Percentiles rank a stretch among this genome's conserved stretches.
These are phyloP conservation scores for Aspergillus campestris DNA, from an alignment of 495 filamentous ascomycete species.

Conservation along the genomic window DNA sequence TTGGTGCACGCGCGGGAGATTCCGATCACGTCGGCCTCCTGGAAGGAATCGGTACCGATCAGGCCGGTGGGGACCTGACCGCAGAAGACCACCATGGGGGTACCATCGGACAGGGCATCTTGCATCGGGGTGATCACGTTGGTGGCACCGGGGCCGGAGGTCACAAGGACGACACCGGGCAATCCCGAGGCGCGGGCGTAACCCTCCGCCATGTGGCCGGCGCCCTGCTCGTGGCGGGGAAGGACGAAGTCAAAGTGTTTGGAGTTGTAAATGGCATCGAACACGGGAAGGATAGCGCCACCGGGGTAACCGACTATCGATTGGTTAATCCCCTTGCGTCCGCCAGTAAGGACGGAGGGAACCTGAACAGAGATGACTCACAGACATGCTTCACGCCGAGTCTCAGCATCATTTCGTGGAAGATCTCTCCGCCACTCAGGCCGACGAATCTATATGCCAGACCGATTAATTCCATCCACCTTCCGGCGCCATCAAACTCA, in stretches of 20 bases:
- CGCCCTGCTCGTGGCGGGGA: slow-evolving; percentile 55
- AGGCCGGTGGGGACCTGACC: slow-evolving; percentile 49
- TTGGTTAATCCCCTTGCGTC: slow-evolving; percentile 5
- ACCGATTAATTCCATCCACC: slow-evolving; percentile 6
- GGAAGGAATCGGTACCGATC: slow-evolving; percentile 55
- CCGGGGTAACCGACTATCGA: slow-evolving; percentile 28
- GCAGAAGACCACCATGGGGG: slow-evolving; percentile 54
- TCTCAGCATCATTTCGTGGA: slow-evolving; percentile 98
- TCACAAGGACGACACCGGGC: slow-evolving; percentile 56
- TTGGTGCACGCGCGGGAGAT: slow-evolving; percentile 57
- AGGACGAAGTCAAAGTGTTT: slow-evolving; percentile 55
- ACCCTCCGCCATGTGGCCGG: slow-evolving; percentile 59
- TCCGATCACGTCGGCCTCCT: slow-evolving; percentile 56
- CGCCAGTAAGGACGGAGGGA: neutral
- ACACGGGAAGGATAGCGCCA: slow-evolving; percentile 43
- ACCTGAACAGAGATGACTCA: slow-evolving; percentile 38
- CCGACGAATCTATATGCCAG: slow-evolving; percentile 67
- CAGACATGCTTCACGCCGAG: slow-evolving; percentile 88
- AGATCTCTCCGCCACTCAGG: slow-evolving; percentile 90
- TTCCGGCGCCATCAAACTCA: neutral
- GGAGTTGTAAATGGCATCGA: slow-evolving; percentile 58
- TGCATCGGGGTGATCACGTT: slow-evolving; percentile 57
- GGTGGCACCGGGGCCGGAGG: slow-evolving; percentile 56
- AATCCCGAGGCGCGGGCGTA: slow-evolving; percentile 52
- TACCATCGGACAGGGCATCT: slow-evolving; percentile 54